Evolutionary conservation across 2,329 filamentous ascomycete species (phyloP).

Genomic region (Diplodia scrobiculata): DNA sequence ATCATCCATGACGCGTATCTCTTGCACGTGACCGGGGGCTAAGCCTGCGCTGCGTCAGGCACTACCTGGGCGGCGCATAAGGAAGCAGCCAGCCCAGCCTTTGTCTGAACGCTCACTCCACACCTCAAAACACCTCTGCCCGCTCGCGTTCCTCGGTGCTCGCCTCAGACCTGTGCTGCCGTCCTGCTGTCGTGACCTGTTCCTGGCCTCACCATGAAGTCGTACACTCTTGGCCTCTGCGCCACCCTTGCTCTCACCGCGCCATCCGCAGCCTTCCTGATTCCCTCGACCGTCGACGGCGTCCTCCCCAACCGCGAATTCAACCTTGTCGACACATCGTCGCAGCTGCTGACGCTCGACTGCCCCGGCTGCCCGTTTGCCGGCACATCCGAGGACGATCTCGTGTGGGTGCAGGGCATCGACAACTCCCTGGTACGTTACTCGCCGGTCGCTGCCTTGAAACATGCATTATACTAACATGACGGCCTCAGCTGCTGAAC

Average conservation of each 20-base stretch:
- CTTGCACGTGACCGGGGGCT: conserved; percentile 19
- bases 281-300: conserved; percentile 33
- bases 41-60: conserved; percentile 8
- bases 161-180: conserved; percentile 28
- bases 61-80: conserved; percentile 11
- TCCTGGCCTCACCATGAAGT: conserved; percentile 37
- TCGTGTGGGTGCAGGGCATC: conserved; percentile 38
- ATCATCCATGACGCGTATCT: conserved; percentile 24
- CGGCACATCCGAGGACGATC: conserved; percentile 27
- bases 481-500: conserved; percentile 40
- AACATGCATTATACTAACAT: conserved; percentile 33
- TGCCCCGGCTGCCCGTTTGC: conserved; percentile 40
- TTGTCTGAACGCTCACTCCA: conserved; percentile 22
- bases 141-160: conserved; percentile 28
- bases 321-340: conserved; percentile 38
- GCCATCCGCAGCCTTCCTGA: conserved; percentile 28
- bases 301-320: conserved; percentile 34
- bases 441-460: conserved; percentile 29
- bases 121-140: conserved; percentile 8
- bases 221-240: conserved; percentile 39
- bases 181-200: conserved; percentile 16
- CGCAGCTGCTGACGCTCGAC: conserved; percentile 40
- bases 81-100: conserved; percentile 10
- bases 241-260: conserved; percentile 43
- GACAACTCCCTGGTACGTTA: conserved; percentile 43